Evolutionary conservation across 2,329 filamentous ascomycete genomes (phyloP), one percentile per base, ranked within the genome.

Genomic region (Scolecobasidium constrictum): DNA sequence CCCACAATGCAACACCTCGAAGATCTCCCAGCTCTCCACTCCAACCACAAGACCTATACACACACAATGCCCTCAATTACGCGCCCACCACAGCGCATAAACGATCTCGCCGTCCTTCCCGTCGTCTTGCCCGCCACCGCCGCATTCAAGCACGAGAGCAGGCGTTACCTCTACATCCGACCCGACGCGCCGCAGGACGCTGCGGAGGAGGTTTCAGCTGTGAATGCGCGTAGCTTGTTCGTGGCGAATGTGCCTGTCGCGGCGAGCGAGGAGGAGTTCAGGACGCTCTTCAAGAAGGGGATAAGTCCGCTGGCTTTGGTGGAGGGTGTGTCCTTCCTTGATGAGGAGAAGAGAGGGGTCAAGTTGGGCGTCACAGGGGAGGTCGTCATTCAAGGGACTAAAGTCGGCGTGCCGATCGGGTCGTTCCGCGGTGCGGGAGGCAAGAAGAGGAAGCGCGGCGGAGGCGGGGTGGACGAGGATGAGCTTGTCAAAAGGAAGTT

Each of bases 191-290:
- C 90, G 47, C 86, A 83, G 63, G 26, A 31, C 26, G 73, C 84
- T 33, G 28, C 52, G 16, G 49, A 57, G 18, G 56, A 54, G 9
- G 78, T 84, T 12, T 83, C 82, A 5, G 69, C 74, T 43, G 74
- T 83, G 60, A 83, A 90, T 52, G 67, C 77, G 13, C 80, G 88
- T 52, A 87, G 84, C 47, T 72, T 98, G 15, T 98, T 94, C 63
- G 59, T 94, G n/a, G 83, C 88, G 49, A 96, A 98, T 55, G 66
- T 93, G 1, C 92, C 92, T 5, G 71, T 82, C 48, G 88, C 95
- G 57, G 81, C 86, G 46, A 93, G 86, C 4, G 80, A 86, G 44
- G 61, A 69, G 1, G 84, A 88, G 53, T 71, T 96, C 34, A 79
- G 86, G 35, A 71, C 78, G 34, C 66, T 96, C 0, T 93, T 96